Conservation (phyloP, 2,329 filamentous ascomycete genomes). For the Paraphoma sp. region DNA sequence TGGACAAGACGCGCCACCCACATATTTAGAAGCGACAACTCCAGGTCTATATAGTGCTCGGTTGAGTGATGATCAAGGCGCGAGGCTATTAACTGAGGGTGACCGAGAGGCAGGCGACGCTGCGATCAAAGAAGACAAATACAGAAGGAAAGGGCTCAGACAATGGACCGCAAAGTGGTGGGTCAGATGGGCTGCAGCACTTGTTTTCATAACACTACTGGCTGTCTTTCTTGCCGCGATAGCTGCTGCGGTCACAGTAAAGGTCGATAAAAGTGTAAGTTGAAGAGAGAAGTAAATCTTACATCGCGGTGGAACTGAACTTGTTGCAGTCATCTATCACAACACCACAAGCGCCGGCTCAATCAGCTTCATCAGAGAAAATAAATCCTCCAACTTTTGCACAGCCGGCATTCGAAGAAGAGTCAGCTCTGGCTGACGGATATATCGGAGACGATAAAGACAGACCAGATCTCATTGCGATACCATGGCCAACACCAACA, state of each 20-base stretch:
- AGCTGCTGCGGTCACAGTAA: conserved; percentile 21
- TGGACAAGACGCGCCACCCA: conserved; percentile 32
- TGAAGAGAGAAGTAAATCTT: background rate
- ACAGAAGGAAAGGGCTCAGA: conserved; percentile 23
- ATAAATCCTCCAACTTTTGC: background rate
- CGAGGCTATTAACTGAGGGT: conserved; percentile 33
- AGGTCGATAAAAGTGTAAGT: conserved; percentile 28
- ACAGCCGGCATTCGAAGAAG: conserved; percentile 7
- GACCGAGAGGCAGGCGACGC: conserved; percentile 19
- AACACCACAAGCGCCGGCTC: conserved; percentile 12
- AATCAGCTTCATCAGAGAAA: conserved; percentile 11
- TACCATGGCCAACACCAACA: conserved; percentile 21
- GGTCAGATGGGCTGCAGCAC: conserved; percentile 26
- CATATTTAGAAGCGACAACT: conserved; percentile 45
- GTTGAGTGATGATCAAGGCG: conserved; percentile 38
- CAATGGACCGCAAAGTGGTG: conserved; percentile 29
- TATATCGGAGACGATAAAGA: conserved; percentile 22
- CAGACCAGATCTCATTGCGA: conserved; percentile 13
- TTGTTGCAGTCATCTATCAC: conserved; percentile 4
- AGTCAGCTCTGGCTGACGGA: conserved; percentile 13
- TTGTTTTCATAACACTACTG: conserved; percentile 30
- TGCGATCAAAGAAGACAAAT: conserved; percentile 30
- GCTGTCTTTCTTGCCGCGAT: conserved; percentile 29
- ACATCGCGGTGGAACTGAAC: background rate
- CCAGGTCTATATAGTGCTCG: conserved; percentile 37